Conservation (phyloP, 129 eudicot genomes). For the Escallonia herrerae region DNA sequence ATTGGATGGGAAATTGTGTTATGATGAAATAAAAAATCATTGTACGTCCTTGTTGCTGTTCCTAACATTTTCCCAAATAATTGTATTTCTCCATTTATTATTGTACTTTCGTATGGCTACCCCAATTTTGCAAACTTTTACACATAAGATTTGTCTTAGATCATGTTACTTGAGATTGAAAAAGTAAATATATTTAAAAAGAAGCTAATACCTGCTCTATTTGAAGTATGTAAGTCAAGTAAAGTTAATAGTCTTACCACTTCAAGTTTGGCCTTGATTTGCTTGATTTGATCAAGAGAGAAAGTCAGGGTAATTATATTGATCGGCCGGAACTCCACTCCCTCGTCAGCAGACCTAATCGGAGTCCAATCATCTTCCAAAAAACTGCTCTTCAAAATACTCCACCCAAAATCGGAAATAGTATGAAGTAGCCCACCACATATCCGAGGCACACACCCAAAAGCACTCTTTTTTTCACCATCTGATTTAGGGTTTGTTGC, state of each 20-base stretch:
- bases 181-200: too few species aligned
- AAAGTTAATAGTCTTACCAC: conserved; percentile 19
- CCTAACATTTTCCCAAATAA: too few species aligned
- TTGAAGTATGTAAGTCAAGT: too few species aligned
- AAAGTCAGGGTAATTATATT: conserved; percentile 20
- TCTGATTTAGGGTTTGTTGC: background rate
- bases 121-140: too few species aligned
- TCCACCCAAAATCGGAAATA: conserved; percentile 24
- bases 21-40: too few species aligned
- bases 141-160: too few species aligned
- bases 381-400: conserved; percentile 28
- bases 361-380: conserved; percentile 38
- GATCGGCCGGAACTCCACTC: conserved; percentile 32
- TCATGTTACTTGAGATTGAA: too few species aligned
- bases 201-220: too few species aligned
- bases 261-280: conserved; percentile 31
- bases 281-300: conserved; percentile 31
- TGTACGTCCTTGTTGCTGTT: too few species aligned
- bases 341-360: conserved; percentile 25
- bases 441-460: conserved; percentile 6
- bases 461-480: background rate
- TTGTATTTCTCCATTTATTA: too few species aligned
- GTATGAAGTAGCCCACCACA: conserved; percentile 10
- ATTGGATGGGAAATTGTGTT: too few species aligned
- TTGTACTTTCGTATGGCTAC: too few species aligned